phyloP scores from a whole-genome alignment of 495 filamentous ascomycete genomes.

The Aspergillus diversus region DNA sequence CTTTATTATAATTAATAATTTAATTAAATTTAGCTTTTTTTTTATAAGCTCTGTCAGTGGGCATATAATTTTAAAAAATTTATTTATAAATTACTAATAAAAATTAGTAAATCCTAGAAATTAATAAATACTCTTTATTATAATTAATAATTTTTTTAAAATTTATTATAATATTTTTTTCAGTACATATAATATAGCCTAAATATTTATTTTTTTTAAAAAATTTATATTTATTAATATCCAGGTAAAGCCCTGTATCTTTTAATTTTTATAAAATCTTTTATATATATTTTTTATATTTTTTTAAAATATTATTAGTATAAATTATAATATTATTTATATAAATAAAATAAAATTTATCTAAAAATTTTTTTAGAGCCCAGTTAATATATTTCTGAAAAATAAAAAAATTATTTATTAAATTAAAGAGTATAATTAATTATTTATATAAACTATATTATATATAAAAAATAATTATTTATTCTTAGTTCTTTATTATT shows the following conservation, averaged over 20 bases:
- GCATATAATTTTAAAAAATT: no score
- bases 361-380: no score
- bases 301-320: conserved; percentile 1
- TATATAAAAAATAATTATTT: conserved; percentile 15
- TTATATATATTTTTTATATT: conserved; percentile 11
- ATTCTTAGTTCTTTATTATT: conserved; percentile 8
- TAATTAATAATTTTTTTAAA: neutral
- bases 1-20: no score
- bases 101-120: conserved; percentile 15
- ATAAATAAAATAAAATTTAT: conserved; percentile 9
- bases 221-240: conserved; percentile 19
- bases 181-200: conserved; percentile 6
- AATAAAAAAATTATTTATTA: conserved; percentile 8
- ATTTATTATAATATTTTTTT: conserved; percentile 1
- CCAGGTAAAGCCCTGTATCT: neutral
- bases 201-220: neutral
- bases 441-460: conserved; percentile 13
- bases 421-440: conserved; percentile 5
- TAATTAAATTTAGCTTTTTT: neutral
- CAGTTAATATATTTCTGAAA: conserved; percentile 17
- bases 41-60: neutral
- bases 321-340: conserved; percentile 19
- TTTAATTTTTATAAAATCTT: conserved; percentile 10
- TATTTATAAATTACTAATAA: no score
- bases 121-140: neutral